These are phyloP conservation scores for Cicer pinnatifidum DNA, from an alignment of 306 rosid species.

Conservation along the genomic window DNA sequence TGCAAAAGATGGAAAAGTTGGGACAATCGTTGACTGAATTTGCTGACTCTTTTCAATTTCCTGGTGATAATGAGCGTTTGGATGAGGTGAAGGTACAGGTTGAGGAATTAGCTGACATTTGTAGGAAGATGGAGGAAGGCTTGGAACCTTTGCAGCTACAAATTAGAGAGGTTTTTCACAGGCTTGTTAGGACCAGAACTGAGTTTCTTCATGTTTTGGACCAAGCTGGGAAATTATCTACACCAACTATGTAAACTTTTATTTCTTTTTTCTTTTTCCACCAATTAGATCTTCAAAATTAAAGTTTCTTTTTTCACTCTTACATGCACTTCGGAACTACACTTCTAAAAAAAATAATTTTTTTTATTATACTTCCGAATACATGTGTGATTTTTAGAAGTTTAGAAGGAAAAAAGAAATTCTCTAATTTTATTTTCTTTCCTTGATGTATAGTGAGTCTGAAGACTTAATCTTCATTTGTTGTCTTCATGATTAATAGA, in stretches of 20 bases:
- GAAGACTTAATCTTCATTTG: slow-evolving; percentile 14
- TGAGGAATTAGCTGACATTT: slow-evolving; percentile 69
- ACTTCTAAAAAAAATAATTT: no score
- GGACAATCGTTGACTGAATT: slow-evolving; percentile 65
- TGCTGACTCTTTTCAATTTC: slow-evolving; percentile 69
- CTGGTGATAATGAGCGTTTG: slow-evolving; percentile 58
- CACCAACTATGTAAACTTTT: slow-evolving; percentile 52
- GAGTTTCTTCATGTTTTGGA: slow-evolving; percentile 80
- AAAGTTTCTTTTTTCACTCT: not conserved
- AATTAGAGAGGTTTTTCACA: slow-evolving; percentile 85
- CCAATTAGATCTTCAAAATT: not conserved
- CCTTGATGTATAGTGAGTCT: slow-evolving; percentile 14
- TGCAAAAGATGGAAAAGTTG: slow-evolving; percentile 81
- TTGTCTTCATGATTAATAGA: slow-evolving; percentile 28
- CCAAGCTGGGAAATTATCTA: slow-evolving; percentile 59
- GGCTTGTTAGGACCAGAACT: slow-evolving; percentile 78
- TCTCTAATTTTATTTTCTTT: not conserved
- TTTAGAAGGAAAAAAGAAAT: not conserved
- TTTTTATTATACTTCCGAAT: no score
- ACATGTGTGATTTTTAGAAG: no score
- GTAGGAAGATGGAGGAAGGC: slow-evolving; percentile 82
- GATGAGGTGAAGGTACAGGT: slow-evolving; percentile 67
- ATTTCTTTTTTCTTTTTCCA: not conserved
- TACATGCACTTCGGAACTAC: no score
- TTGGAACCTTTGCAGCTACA: slow-evolving; percentile 88